Conservation (phyloP, 2,329 filamentous ascomycete genomes). For the Fusarium euwallaceae region DNA sequence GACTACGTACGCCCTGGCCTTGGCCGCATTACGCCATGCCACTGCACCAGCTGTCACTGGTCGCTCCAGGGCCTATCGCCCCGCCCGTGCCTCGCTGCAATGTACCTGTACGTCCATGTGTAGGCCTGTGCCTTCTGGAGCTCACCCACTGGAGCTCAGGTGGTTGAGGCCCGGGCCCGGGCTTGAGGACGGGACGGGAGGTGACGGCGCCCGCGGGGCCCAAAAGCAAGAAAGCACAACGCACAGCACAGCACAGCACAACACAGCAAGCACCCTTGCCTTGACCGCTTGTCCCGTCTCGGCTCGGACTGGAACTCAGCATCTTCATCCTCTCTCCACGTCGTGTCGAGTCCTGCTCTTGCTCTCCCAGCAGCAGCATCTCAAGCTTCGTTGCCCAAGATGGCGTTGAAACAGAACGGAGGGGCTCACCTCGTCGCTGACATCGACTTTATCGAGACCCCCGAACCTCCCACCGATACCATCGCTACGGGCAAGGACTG, state of each 20-base stretch:
- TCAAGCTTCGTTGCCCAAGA: slow-evolving; percentile 7
- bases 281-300: slow-evolving; percentile 35
- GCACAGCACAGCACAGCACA: background rate
- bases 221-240: background rate
- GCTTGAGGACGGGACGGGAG: background rate
- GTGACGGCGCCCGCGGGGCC: background rate
- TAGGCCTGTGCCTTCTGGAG: slow-evolving; percentile 23
- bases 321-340: slow-evolving; percentile 5
- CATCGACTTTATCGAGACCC: slow-evolving; percentile 42
- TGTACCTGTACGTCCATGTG: background rate
- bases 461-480: slow-evolving; percentile 26
- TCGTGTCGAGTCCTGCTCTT: background rate
- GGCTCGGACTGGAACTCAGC: slow-evolving; percentile 9
- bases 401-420: slow-evolving; percentile 37
- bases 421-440: slow-evolving; percentile 39
- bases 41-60: slow-evolving; percentile 7
- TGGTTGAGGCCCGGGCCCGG: slow-evolving; percentile 22
- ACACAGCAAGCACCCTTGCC: slow-evolving; percentile 16
- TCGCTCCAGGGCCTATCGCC: slow-evolving; percentile 15
- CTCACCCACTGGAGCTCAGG: slow-evolving; percentile 26
- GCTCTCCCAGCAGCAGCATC: background rate
- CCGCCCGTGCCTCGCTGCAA: background rate
- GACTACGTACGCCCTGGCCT: background rate
- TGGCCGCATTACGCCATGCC: slow-evolving; percentile 12
- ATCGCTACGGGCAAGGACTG: slow-evolving; percentile 32